These are phyloP conservation scores for Alternaria sp. DNA, from an alignment of 2,329 filamentous ascomycete genomes.

Conservation along the genomic window DNA sequence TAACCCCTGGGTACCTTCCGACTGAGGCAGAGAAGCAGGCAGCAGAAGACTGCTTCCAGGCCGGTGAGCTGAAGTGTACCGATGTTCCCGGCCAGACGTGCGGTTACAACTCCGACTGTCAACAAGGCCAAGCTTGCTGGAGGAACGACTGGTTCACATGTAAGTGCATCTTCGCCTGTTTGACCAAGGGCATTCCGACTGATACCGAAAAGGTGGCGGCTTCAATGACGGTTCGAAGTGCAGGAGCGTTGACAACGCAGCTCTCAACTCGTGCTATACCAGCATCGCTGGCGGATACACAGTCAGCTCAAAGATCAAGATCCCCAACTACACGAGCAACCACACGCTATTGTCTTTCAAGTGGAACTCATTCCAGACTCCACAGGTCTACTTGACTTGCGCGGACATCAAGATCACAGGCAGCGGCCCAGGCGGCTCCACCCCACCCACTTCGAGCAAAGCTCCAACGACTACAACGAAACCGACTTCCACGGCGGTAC, in stretches of 20 bases:
- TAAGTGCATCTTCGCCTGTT: background rate
- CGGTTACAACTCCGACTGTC: constrained; percentile 42
- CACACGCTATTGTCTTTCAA: constrained; percentile 45
- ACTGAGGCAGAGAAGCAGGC: constrained; percentile 47
- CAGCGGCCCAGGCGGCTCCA: constrained; percentile 21
- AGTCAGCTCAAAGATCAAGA: constrained; percentile 45
- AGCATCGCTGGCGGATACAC: constrained; percentile 48
- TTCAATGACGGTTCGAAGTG: constrained; percentile 42
- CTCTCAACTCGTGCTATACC: constrained; percentile 46
- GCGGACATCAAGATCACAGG: constrained; percentile 45
- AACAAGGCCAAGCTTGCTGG: constrained; percentile 41
- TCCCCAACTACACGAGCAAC: constrained; percentile 43
- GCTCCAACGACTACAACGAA: constrained; percentile 21
- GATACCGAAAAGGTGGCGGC: constrained; percentile 23
- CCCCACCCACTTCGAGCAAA: constrained; percentile 28
- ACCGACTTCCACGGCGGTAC: constrained; percentile 21
- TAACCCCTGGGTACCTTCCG: constrained; percentile 44
- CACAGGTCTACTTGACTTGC: constrained; percentile 45
- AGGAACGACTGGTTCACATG: constrained; percentile 50
- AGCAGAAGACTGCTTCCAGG: constrained; percentile 44
- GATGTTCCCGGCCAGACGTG: constrained; percentile 44
- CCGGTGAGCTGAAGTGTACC: constrained; percentile 41
- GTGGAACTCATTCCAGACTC: constrained; percentile 48
- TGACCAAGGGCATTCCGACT: background rate
- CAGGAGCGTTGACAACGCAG: constrained; percentile 42